Evolutionary conservation across 306 rosid species (phyloP).

Genomic region (Ammopiptanthus mongolicus): DNA sequence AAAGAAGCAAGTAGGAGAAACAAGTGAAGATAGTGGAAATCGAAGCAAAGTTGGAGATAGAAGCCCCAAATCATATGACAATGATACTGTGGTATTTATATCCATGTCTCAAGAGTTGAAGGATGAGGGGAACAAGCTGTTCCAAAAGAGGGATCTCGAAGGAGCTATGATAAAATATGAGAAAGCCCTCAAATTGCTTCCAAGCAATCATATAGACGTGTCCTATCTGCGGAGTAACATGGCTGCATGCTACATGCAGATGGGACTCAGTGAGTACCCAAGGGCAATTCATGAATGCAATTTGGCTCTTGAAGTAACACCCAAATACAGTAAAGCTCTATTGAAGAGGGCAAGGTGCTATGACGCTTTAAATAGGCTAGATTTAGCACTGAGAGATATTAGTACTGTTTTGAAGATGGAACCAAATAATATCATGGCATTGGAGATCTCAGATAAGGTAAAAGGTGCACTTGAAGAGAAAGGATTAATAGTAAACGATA

Average conservation of each 20-base stretch:
- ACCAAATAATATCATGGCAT: constrained; percentile 61
- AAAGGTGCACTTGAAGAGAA: constrained; percentile 40
- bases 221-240: constrained; percentile 68
- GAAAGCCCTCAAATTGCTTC: constrained; percentile 61
- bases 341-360: constrained; percentile 74
- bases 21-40: constrained; percentile 25
- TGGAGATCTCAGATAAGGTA: constrained; percentile 52
- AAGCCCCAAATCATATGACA: constrained; percentile 35
- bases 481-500: constrained; percentile 44
- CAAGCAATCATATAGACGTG: constrained; percentile 52
- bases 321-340: constrained; percentile 56
- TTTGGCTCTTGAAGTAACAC: constrained; percentile 63
- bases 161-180: constrained; percentile 69
- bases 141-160: constrained; percentile 55
- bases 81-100: constrained; percentile 45
- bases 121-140: constrained; percentile 68
- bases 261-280: constrained; percentile 62
- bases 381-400: constrained; percentile 65
- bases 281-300: constrained; percentile 64
- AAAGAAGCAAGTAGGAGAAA: constrained; percentile 38
- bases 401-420: constrained; percentile 45
- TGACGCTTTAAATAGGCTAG: constrained; percentile 59
- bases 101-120: constrained; percentile 50
- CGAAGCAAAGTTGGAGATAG: constrained; percentile 29
- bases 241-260: constrained; percentile 80